Percentiles rank a stretch among this genome's conserved stretches.
Conservation (phyloP, 805 yeast species). For the Wickerhamiella allomyrinae region DNA sequence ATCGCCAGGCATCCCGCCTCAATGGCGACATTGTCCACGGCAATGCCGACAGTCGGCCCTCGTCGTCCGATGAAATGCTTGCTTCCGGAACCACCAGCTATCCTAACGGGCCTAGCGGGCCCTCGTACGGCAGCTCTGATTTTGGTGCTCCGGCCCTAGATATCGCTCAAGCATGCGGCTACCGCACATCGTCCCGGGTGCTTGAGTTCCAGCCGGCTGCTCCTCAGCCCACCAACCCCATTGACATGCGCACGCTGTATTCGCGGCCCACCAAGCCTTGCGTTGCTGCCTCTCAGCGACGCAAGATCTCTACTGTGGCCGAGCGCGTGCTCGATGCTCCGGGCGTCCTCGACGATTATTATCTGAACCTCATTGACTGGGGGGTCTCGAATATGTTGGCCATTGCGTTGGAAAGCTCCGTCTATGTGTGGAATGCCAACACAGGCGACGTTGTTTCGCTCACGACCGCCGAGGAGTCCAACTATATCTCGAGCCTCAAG, state of each 20-base stretch:
- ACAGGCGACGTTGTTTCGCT: constrained; percentile 63
- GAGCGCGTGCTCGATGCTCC: constrained; percentile 94
- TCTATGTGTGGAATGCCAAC: constrained; percentile 86
- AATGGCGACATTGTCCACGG: not conserved
- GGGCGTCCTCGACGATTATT: constrained; percentile 84
- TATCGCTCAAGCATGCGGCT: constrained; percentile 85
- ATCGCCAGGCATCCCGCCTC: not conserved
- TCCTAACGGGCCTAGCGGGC: too few relatives aligned
- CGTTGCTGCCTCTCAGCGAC: constrained; percentile 9
- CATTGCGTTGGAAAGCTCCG: constrained; percentile 69
- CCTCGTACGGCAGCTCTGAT: not conserved
- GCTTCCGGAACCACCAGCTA: not conserved
- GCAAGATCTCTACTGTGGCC: constrained; percentile 75
- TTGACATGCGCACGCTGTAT: constrained; percentile 20
- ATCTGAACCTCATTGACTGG: constrained; percentile 78
- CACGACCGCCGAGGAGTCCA: constrained; percentile 37
- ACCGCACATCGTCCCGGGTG: constrained; percentile 58
- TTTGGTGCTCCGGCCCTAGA: not conserved
- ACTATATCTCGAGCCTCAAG: constrained; percentile 51
- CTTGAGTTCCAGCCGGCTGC: constrained; percentile 78
- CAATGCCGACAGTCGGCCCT: not conserved
- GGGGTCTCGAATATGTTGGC: constrained; percentile 69
- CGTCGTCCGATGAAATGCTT: not conserved
- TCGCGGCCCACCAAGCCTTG: not conserved
- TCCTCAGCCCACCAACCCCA: constrained; percentile 38